Evolutionary conservation across 2,329 filamentous ascomycete species (phyloP), one percentile per base, ranked within the genome.

Genomic region (Phaeosphaeriaceae sp.): DNA sequence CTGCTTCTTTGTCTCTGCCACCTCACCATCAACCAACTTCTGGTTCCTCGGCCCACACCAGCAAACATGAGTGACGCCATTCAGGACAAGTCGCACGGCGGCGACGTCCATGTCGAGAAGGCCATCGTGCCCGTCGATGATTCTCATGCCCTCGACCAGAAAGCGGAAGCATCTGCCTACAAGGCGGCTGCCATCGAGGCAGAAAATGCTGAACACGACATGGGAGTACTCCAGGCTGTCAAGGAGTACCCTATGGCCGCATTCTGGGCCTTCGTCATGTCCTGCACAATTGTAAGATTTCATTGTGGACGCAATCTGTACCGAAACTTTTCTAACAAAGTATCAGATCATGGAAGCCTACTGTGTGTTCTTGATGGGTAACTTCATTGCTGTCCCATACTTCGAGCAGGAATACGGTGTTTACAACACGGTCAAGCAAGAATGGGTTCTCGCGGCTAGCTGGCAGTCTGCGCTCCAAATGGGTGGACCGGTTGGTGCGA

Each of bases 301-400:
- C 25, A 17, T 11, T 33, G 5, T 7, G 5, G 15, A 25, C 10
- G 1, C n/a, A 46, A 55, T 53, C 36, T 17, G 9, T 40, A 9
- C 9, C 25, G 5, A 27, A 52, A 13, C 3, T 13, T 15, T 36
- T 36, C 63, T 70, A 66, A 71, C 44, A 31, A 20, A 10, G 47
- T 58, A 0, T 45, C 69, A 88, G 86, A 86, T 87, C 65, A 88
- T 89, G 86, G 86, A 88, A 71, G 84, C 86, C 4, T 89, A 87
- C 79, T 82, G 82, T 71, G 83, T 88, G 60, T 88, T 89, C 79
- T 76, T 89, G 21, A 86, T 84, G 68, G 83, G 83, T 49, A 83
- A 85, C 57, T 89, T 89, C 73, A 74, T 88, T 44, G 85, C 86
- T 56, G 79, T 83, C 7, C 53, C 74, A 21, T 58, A 66, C 17